These are phyloP conservation scores for Pichia sp. DNA, from an alignment of 1,139 yeast species.

Conservation along the genomic window DNA sequence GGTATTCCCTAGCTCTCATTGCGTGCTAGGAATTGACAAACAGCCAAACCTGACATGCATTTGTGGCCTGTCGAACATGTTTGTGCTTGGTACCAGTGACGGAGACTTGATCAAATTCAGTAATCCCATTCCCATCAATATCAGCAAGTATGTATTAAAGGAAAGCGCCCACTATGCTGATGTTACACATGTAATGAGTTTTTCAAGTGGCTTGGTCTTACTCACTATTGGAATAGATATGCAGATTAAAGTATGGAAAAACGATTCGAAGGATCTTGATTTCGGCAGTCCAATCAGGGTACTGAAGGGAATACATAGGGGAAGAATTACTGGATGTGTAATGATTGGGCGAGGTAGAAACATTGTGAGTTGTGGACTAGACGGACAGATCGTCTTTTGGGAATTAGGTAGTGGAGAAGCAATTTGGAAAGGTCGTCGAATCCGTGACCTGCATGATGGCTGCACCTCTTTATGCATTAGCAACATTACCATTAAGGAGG, in stretches of 20 bases:
- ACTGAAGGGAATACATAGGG: constrained; percentile 41
- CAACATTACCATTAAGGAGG: constrained; percentile 18
- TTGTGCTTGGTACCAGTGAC: constrained; percentile 39
- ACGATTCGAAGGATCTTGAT: constrained; percentile 32
- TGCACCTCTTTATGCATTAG: constrained; percentile 18
- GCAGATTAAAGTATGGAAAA: constrained; percentile 51
- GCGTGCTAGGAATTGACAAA: background rate
- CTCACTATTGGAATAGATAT: constrained; percentile 54
- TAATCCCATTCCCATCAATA: background rate
- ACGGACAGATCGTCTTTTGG: constrained; percentile 58
- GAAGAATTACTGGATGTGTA: constrained; percentile 42
- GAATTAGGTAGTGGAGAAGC: constrained; percentile 56
- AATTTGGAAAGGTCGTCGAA: constrained; percentile 37
- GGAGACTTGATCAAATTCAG: constrained; percentile 36
- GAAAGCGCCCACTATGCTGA: constrained; percentile 44
- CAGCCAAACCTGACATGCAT: constrained; percentile 8
- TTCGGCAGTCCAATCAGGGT: constrained; percentile 45
- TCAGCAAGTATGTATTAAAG: background rate
- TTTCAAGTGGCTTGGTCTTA: constrained; percentile 59
- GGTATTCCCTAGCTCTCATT: constrained; percentile 8
- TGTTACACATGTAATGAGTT: constrained; percentile 39
- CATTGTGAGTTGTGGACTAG: constrained; percentile 47
- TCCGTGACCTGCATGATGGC: constrained; percentile 33
- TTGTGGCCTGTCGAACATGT: background rate
- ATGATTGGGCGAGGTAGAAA: constrained; percentile 63